Conservation (phyloP, 257 asterid genomes). For the Sherardia arvensis region DNA sequence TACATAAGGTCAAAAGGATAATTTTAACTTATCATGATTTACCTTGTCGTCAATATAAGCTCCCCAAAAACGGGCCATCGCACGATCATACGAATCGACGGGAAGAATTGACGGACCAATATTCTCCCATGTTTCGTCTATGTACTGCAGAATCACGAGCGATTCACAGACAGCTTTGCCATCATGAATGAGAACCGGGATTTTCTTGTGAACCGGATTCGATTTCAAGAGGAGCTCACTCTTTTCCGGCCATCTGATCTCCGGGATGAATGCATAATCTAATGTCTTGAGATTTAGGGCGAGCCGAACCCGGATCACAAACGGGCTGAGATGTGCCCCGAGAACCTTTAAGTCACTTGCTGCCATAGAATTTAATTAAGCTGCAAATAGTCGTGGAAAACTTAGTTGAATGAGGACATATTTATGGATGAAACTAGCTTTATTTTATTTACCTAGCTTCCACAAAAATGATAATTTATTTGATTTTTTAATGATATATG, state of each 20-base stretch:
- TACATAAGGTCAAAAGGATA: too few species aligned
- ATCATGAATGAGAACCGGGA: constrained; percentile 40
- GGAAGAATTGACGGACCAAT: constrained; percentile 31
- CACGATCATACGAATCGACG: constrained; percentile 29
- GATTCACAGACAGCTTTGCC: constrained; percentile 36
- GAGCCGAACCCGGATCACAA: constrained; percentile 26
- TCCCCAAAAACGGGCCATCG: constrained; percentile 49
- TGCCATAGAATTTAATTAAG: too few species aligned
- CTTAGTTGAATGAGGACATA: too few species aligned
- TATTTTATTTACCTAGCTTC: too few species aligned
- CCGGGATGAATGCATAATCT: constrained; percentile 30
- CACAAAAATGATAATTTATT: too few species aligned
- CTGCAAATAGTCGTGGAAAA: too few species aligned
- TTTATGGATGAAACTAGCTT: too few species aligned
- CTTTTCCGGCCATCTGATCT: constrained; percentile 15
- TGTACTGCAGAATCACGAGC: constrained; percentile 33
- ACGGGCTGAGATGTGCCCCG: constrained; percentile 34
- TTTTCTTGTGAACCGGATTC: constrained; percentile 45
- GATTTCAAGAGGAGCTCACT: constrained; percentile 30
- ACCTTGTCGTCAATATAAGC: constrained; percentile 13
- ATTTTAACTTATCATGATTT: too few species aligned
- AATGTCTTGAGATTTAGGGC: constrained; percentile 39
- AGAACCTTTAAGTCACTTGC: constrained; percentile 27
- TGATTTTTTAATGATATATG: too few species aligned
- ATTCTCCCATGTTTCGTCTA: constrained; percentile 29